A percentile compares a stretch with the other conserved stretches of the same genome.
phyloP scores from a whole-genome alignment of 371 early-diverging fungal genomes.

The Smittium culicis region DNA sequence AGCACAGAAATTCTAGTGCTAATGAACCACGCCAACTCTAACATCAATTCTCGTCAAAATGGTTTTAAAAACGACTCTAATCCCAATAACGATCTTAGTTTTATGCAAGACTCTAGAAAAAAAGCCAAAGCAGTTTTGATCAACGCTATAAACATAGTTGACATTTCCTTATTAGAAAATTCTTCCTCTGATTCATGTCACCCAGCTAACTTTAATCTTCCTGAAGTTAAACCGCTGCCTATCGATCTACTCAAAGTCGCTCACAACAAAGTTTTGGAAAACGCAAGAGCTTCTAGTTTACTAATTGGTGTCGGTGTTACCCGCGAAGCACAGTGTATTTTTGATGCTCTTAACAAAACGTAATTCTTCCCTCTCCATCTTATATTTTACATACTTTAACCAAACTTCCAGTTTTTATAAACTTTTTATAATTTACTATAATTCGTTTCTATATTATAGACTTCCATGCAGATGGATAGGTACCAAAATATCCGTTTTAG shows the following conservation, averaged over 20 bases:
- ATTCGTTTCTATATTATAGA: constrained; percentile 22
- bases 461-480: constrained; percentile 70
- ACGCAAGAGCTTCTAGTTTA: constrained; percentile 42
- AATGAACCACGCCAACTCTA: constrained; percentile 10
- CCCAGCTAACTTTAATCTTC: constrained; percentile 10
- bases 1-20: constrained; percentile 27
- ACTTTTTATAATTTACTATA: constrained; percentile 7
- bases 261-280: constrained; percentile 42
- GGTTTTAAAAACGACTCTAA: constrained; percentile 5
- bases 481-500: constrained; percentile 62
- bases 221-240: constrained; percentile 28
- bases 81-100: constrained; percentile 12
- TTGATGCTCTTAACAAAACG: constrained; percentile 70
- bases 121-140: constrained; percentile 1
- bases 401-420: neutral
- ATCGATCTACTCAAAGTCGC: constrained; percentile 44
- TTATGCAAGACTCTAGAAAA: constrained; percentile 8
- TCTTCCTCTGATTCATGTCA: neutral
- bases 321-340: constrained; percentile 58
- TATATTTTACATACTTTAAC: neutral
- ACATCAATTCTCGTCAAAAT: constrained; percentile 6
- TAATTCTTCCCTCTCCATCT: constrained; percentile 20
- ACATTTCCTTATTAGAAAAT: constrained; percentile 10
- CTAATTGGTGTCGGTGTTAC: constrained; percentile 70
- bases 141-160: constrained; percentile 18